phyloP scores from a whole-genome alignment of 1,284 basidiomycete species.

The Macrocybe sp. region DNA sequence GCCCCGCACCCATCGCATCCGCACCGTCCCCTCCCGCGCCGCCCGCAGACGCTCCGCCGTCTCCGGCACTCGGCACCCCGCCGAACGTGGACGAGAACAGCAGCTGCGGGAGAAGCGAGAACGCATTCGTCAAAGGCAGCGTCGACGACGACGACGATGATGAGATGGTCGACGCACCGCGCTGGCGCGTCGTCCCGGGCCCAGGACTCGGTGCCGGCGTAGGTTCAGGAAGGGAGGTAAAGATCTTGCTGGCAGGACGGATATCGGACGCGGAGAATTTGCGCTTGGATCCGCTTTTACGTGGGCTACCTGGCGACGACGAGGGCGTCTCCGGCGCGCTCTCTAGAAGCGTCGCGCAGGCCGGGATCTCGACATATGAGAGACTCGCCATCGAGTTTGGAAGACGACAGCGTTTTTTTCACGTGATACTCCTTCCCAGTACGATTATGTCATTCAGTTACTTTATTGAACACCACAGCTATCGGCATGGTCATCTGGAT shows the following conservation, averaged over 20 bases:
- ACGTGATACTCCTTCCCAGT: not conserved
- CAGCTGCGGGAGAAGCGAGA: conserved; percentile 31
- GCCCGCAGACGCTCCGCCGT: too few relatives aligned
- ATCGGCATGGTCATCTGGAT: too few relatives aligned
- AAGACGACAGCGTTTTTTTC: not conserved
- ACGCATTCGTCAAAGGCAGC: conserved; percentile 25
- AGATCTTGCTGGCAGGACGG: conserved; percentile 37
- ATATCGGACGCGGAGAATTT: conserved; percentile 17
- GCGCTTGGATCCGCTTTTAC: conserved; percentile 2
- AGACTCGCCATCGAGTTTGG: conserved; percentile 35
- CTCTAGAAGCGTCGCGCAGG: conserved; percentile 39
- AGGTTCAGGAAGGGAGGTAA: conserved; percentile 41
- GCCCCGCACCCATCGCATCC: too few relatives aligned
- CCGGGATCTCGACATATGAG: conserved; percentile 48
- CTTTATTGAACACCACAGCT: too few relatives aligned
- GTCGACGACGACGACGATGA: conserved; percentile 16
- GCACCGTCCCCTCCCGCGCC: too few relatives aligned
- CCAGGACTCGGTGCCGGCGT: conserved; percentile 17
- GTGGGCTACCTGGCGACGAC: too few relatives aligned
- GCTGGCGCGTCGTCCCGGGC: conserved; percentile 11
- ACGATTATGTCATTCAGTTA: too few relatives aligned
- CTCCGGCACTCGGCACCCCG: not conserved
- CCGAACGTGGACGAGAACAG: conserved; percentile 24
- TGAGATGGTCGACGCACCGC: conserved; percentile 1
- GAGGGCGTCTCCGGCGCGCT: conserved; percentile 11